Conservation (phyloP, 805 yeast genomes). For the Wickerhamiella brachini region DNA sequence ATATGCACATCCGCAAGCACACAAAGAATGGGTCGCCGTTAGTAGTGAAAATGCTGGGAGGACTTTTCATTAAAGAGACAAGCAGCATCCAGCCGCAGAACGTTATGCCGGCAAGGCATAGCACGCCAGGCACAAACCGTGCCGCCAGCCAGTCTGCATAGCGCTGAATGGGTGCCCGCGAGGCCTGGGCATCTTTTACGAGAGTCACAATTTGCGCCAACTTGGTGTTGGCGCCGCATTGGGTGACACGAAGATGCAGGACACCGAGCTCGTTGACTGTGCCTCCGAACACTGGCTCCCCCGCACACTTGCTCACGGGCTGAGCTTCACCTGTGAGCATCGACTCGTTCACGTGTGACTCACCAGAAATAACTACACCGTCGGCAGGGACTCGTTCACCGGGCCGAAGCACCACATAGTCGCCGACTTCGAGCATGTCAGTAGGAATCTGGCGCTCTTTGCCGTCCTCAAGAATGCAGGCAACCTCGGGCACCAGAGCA, state of each 20-base stretch:
- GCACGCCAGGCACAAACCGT: conserved; percentile 65
- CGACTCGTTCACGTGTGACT: conserved; percentile 78
- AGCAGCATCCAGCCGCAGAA: conserved; percentile 47
- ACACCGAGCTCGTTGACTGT: conserved; percentile 72
- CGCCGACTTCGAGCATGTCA: conserved; percentile 65
- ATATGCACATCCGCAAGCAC: conserved; percentile 67
- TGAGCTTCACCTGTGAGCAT: conserved; percentile 82
- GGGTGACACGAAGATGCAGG: conserved; percentile 51
- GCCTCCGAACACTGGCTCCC: conserved; percentile 72
- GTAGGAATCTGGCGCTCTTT: conserved; percentile 36
- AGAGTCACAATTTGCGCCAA: conserved; percentile 74
- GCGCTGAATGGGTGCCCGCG: conserved; percentile 81
- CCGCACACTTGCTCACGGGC: conserved; percentile 50
- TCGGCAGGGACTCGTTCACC: conserved; percentile 90
- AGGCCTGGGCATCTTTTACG: conserved; percentile 79
- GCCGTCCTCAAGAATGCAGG: conserved; percentile 41
- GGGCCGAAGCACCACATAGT: conserved; percentile 63
- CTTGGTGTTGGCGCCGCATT: conserved; percentile 73
- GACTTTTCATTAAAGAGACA: conserved; percentile 24
- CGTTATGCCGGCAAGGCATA: conserved; percentile 49
- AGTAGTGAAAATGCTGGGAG: conserved; percentile 37
- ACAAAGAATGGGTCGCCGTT: conserved; percentile 47
- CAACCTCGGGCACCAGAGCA: conserved; percentile 65
- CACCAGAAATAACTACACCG: conserved; percentile 66
- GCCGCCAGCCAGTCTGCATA: conserved; percentile 79